A percentile compares a stretch with the other conserved stretches of the same genome.
Conservation (phyloP, 2,329 filamentous ascomycete genomes). For the Lecanicillium sp. region DNA sequence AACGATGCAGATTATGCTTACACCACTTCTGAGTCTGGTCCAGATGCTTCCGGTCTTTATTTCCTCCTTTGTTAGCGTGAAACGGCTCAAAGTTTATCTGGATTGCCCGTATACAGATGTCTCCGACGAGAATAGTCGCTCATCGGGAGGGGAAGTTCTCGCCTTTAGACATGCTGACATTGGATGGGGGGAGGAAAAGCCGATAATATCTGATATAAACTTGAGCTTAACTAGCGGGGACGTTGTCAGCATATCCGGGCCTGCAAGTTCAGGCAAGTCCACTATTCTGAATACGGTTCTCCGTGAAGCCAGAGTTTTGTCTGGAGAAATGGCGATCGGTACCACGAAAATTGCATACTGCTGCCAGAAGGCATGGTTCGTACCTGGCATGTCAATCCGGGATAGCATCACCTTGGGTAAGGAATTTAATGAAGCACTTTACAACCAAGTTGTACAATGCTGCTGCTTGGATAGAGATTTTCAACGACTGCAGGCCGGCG, state of each 20-base stretch:
- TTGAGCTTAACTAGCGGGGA: background rate
- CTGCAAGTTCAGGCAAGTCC: constrained; percentile 1
- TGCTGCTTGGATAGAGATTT: background rate
- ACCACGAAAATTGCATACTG: background rate
- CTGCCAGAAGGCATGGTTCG: background rate
- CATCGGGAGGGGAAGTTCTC: no score
- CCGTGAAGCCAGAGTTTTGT: background rate
- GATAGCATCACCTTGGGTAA: background rate
- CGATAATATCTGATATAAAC: background rate
- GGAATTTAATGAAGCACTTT: background rate
- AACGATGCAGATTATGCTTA: constrained; percentile 1
- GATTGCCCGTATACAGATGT: background rate
- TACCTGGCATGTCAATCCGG: background rate
- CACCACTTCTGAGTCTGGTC: background rate
- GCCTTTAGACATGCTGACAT: background rate
- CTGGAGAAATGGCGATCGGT: background rate
- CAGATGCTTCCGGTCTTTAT: constrained; percentile 3
- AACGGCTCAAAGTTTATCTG: background rate
- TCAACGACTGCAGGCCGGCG: background rate
- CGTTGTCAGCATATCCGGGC: background rate
- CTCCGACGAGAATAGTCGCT: background rate
- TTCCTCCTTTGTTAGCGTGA: constrained; percentile 1
- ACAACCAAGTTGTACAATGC: background rate
- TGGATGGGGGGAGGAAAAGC: background rate
- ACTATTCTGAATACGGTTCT: background rate